Evolutionary conservation across 2,329 filamentous ascomycete species (phyloP).

Genomic region (Neofusicoccum sp.): DNA sequence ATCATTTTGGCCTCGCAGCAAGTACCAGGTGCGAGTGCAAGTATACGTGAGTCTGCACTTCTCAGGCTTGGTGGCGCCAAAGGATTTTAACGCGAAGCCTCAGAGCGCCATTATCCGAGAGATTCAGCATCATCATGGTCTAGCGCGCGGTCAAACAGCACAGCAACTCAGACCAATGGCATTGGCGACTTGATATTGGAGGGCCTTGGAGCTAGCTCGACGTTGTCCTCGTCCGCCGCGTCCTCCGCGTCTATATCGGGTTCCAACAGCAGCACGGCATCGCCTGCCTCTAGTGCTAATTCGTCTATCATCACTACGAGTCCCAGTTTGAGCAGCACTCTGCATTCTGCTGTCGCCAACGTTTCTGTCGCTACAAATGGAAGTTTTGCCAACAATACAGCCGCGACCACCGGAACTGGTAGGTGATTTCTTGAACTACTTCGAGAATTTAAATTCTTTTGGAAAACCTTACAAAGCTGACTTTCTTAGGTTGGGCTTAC

Average conservation of each 20-base stretch:
- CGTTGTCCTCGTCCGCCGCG: neutral
- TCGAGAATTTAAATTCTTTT: no score
- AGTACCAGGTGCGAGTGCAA: neutral
- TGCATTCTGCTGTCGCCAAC: neutral
- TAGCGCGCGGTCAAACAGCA: neutral
- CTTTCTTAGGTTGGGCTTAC: neutral
- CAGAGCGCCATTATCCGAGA: slow-evolving; percentile 1
- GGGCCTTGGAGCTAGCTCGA: neutral
- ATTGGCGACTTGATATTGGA: slow-evolving; percentile 5
- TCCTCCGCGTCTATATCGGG: neutral
- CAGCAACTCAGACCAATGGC: neutral
- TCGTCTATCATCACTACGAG: neutral
- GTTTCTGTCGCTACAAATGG: neutral
- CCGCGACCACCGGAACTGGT: neutral
- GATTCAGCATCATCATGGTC: neutral
- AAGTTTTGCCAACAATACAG: neutral
- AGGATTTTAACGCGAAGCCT: neutral
- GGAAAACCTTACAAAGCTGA: neutral
- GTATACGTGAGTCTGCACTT: neutral
- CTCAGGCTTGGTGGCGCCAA: neutral
- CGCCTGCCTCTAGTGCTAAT: neutral
- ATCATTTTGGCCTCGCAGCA: neutral
- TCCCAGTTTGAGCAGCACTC: neutral
- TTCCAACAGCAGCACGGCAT: neutral
- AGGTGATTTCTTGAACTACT: no score